A percentile compares a stretch with the other conserved stretches of the same genome.
phyloP scores from a whole-genome alignment of 352 stramenopile genomes.

The Phytophthora vignae region DNA sequence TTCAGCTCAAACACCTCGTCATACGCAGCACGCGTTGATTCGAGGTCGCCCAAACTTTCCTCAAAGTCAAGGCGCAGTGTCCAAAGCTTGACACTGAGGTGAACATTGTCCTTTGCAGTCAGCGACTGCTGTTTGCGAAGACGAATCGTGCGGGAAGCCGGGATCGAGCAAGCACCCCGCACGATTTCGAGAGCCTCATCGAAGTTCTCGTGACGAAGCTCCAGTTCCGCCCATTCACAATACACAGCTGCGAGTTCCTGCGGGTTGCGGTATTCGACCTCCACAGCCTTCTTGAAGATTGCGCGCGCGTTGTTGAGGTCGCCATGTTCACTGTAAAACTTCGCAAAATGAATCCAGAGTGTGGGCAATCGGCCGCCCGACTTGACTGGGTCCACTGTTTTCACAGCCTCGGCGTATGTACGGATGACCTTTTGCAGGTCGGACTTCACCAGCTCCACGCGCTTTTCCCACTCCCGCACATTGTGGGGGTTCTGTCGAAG shows the following conservation, averaged over 20 bases:
- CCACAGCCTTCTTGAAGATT: conserved; percentile 92
- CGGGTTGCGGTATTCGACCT: conserved; percentile 79
- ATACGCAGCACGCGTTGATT: conserved; percentile 96
- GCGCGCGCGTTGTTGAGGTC: conserved; percentile 93
- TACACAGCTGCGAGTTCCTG: conserved; percentile 96
- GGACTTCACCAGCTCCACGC: conserved; percentile 84
- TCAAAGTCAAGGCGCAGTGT: conserved; percentile 98
- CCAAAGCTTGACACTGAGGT: conserved; percentile 95
- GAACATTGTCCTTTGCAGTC: conserved; percentile 81
- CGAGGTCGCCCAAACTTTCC: conserved; percentile 96
- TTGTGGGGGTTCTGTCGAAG: conserved; percentile 99
- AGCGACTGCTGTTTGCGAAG: conserved; percentile 64
- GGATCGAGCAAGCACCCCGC: conserved; percentile 78
- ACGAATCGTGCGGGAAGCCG: conserved; percentile 53
- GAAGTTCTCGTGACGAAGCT: conserved; percentile 96
- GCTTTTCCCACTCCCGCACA: conserved; percentile 98
- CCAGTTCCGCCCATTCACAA: conserved; percentile 96
- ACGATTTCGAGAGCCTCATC: conserved; percentile 93
- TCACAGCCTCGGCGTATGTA: conserved; percentile 92
- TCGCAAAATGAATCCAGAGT: conserved; percentile 95
- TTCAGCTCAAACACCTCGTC: conserved; percentile 95
- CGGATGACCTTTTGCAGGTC: conserved; percentile 76
- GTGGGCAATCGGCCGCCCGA: conserved; percentile 88
- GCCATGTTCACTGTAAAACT: conserved; percentile 95
- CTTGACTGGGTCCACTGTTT: conserved; percentile 90